phyloP scores from a whole-genome alignment of 2,329 filamentous ascomycete species.

The Clonostachys sp. region DNA sequence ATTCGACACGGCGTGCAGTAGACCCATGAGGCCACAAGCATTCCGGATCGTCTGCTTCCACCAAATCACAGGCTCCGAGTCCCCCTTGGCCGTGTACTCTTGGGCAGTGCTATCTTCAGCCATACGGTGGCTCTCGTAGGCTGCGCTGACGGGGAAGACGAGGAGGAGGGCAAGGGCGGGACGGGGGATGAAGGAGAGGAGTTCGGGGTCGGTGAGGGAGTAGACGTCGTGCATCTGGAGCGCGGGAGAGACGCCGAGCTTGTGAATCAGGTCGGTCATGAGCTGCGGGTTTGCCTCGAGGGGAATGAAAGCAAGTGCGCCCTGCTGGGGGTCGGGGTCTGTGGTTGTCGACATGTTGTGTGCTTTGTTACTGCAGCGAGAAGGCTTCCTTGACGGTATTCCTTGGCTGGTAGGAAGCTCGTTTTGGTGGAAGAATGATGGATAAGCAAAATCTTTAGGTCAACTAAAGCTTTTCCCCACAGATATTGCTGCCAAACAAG shows the following conservation, averaged over 20 bases:
- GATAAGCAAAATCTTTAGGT: too few relatives aligned
- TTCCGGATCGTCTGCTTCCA: conserved; percentile 94
- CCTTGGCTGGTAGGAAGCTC: too few relatives aligned
- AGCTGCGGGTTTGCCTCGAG: conserved; percentile 79
- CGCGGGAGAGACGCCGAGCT: conserved; percentile 74
- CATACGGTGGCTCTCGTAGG: conserved; percentile 72
- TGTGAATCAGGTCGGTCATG: conserved; percentile 77
- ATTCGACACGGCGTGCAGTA: conserved; percentile 80
- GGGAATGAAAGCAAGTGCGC: conserved; percentile 47
- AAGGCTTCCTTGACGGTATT: too few relatives aligned
- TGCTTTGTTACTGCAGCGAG: too few relatives aligned
- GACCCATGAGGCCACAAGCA: conserved; percentile 84
- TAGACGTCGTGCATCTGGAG: conserved; percentile 88
- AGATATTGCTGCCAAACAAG: too few relatives aligned
- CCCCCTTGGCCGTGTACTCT: conserved; percentile 65
- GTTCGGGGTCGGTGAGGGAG: conserved; percentile 79
- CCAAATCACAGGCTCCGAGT: conserved; percentile 77
- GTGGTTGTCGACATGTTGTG: conserved; percentile 22
- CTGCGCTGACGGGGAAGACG: conserved; percentile 79
- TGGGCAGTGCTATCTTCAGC: conserved; percentile 63
- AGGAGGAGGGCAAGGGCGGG: conserved; percentile 85
- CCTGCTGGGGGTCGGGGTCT: conserved; percentile 30
- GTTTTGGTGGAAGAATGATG: too few relatives aligned
- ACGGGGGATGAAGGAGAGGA: conserved; percentile 82
- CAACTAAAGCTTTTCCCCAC: too few relatives aligned